Conservation (phyloP, 2,329 filamentous ascomycete species). For the Diplodia sapinea region DNA sequence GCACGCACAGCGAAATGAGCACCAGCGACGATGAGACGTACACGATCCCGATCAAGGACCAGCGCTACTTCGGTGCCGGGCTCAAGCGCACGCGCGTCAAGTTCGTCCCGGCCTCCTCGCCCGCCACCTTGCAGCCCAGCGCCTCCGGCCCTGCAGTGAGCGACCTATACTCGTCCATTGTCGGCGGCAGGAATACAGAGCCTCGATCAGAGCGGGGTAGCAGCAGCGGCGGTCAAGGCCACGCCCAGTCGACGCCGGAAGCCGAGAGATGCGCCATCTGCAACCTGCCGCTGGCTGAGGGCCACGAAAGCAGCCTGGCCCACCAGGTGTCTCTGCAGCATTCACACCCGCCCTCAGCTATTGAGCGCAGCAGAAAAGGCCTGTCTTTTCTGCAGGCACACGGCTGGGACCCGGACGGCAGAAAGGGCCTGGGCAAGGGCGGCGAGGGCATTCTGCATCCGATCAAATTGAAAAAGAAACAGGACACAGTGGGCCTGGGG, state of each 20-base stretch:
- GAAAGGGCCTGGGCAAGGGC: constrained; percentile 71
- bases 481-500: constrained; percentile 77
- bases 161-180: constrained; percentile 63
- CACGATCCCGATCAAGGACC: constrained; percentile 62
- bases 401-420: constrained; percentile 76
- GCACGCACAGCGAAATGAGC: constrained; percentile 25
- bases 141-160: constrained; percentile 46
- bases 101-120: constrained; percentile 61
- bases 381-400: constrained; percentile 68
- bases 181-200: constrained; percentile 31
- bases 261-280: constrained; percentile 44
- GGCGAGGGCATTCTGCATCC: constrained; percentile 76
- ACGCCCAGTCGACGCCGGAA: constrained; percentile 33
- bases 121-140: constrained; percentile 34
- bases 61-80: constrained; percentile 67
- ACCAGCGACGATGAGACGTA: constrained; percentile 60
- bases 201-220: not conserved
- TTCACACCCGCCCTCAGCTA: constrained; percentile 72
- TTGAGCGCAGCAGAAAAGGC: constrained; percentile 74
- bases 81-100: constrained; percentile 65
- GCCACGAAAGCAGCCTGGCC: constrained; percentile 67
- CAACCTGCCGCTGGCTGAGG: constrained; percentile 43
- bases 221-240: not conserved
- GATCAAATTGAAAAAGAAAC: constrained; percentile 73
- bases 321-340: constrained; percentile 74